Base-by-base conservation (phyloP, 2,329 filamentous ascomycete genomes). In the Monosporascus sp. region DNA sequence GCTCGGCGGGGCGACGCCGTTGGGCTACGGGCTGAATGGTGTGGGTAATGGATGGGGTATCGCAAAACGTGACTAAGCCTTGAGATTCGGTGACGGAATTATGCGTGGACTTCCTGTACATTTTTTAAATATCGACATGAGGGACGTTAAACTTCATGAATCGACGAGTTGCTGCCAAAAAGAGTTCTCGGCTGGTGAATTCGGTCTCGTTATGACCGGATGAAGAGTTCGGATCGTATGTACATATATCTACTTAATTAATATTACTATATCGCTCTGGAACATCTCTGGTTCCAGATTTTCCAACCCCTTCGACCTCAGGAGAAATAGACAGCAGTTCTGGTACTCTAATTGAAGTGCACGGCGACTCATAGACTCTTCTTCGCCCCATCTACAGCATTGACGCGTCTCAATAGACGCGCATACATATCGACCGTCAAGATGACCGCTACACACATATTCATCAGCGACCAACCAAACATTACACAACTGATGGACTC, bases 1-100 rank as follows among this genome's bases (percentile, higher is more conserved):
- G 1, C 67, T 84, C 44, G 81, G 81, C 17, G 81, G 79, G 18
- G 81, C 81, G 3, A 84, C 81, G 25, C 81, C 81, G 0, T 60
- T 84, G 56, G 80, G 79, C 1, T 79, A 82, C 51, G 80, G 80
- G 0, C n/a, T 81, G 25, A 75, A 73, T 50, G 70, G 72, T n/a
- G 67, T 79, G 3, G 80, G 81, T 8, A 83, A 83, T 51, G 81
- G 81, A 48, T 84, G 81, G 81, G 81, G 81, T n/a, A 46, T 46
- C 3, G 43, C 43, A 17, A 46, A 46, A 24, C 43, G 43, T 17
- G 43, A 46, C 2, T 82, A 82, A 54, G 71, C 77, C 25, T 83
- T 83, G 67, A 68, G 79, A 54, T 72, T 77, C 49, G 78, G 80
- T 57, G 80, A 51, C 58, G 25, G 3, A 8, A 17, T 43, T 36